A percentile compares a stretch with the other conserved stretches of the same genome.
phyloP scores from a whole-genome alignment of 1,284 basidiomycete species.

The Microbotryum lychnidis-dioicae region DNA sequence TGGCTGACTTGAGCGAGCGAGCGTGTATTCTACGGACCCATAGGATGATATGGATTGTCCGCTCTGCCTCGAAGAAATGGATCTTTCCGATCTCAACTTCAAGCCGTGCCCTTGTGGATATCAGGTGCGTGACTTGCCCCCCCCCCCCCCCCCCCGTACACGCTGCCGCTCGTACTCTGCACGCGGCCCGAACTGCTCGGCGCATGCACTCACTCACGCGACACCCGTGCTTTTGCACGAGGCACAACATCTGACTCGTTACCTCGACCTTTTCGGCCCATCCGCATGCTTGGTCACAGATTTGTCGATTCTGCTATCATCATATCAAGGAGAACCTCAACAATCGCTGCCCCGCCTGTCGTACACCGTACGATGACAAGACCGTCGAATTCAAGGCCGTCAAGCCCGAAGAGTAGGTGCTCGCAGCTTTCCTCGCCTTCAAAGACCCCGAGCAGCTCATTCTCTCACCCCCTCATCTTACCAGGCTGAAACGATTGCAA shows the following conservation, averaged over 20 bases:
- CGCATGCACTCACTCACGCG: not conserved
- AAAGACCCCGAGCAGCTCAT: not conserved
- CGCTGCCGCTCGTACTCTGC: not conserved
- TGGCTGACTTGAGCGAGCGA: not conserved
- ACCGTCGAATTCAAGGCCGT: slow-evolving; percentile 93
- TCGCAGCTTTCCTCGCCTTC: not conserved
- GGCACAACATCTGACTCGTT: not conserved
- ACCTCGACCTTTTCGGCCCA: not conserved
- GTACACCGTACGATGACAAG: slow-evolving; percentile 86
- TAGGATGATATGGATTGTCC: slow-evolving; percentile 95
- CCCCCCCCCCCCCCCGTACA: not conserved
- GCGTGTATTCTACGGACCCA: no score
- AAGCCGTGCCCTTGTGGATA: slow-evolving; percentile 99
- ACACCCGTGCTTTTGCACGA: no score
- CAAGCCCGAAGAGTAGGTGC: slow-evolving; percentile 82
- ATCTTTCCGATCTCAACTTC: slow-evolving; percentile 97
- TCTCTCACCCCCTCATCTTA: not conserved
- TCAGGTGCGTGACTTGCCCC: slow-evolving; percentile 54
- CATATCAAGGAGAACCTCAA: slow-evolving; percentile 96
- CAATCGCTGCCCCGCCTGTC: slow-evolving; percentile 92
- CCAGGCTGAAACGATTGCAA: slow-evolving; percentile 84
- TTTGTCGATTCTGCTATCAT: slow-evolving; percentile 99
- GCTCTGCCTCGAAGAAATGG: slow-evolving; percentile 97
- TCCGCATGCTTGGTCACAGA: slow-evolving; percentile 47
- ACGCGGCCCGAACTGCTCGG: not conserved